Evolutionary conservation across 345 rosid species (phyloP).

Genomic region (Eucalyptus viminalis): DNA sequence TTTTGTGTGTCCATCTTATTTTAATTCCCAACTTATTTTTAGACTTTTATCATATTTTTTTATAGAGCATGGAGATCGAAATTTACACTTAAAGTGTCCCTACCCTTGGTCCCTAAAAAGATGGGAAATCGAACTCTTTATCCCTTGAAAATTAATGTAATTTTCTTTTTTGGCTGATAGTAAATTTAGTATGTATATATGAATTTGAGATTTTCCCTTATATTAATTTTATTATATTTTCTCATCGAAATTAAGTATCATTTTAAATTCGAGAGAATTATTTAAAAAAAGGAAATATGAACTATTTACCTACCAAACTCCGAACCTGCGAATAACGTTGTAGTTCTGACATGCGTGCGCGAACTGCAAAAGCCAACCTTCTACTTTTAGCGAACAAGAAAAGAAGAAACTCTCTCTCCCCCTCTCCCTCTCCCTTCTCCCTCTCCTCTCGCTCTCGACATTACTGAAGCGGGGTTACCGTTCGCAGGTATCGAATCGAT

Average conservation of each 20-base stretch:
- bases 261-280: background rate
- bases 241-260: fast-evolving
- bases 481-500: background rate
- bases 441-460: background rate
- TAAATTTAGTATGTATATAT: too few relatives aligned
- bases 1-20: too few relatives aligned
- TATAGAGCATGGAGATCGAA: fast-evolving
- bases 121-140: fast-evolving
- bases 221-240: background rate
- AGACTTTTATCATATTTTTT: fast-evolving
- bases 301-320: background rate
- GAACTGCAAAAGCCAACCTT: background rate
- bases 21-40: too few relatives aligned
- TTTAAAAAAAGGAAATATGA: background rate
- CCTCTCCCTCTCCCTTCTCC: background rate
- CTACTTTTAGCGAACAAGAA: background rate
- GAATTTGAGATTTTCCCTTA: too few relatives aligned
- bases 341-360: background rate
- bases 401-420: background rate
- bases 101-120: too few relatives aligned
- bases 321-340: background rate
- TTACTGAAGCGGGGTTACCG: background rate
- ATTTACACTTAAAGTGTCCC: too few relatives aligned
- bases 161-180: too few relatives aligned
- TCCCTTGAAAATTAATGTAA: too few relatives aligned